Evolutionary conservation across 169 alveolate species (phyloP).

Genomic region (Plasmodium coatneyi): DNA sequence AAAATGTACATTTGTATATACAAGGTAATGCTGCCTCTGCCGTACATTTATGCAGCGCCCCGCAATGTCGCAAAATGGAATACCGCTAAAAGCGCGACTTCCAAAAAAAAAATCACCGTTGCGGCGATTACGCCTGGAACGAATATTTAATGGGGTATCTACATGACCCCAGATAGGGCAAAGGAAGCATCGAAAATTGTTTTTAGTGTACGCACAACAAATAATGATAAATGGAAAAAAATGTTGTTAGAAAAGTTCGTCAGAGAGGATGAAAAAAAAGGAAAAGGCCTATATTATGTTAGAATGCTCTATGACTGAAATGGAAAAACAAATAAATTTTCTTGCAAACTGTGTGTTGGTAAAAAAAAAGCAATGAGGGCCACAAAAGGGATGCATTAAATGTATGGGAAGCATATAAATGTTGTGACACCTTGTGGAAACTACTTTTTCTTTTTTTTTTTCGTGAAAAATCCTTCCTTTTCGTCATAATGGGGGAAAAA

Average conservation of each 20-base stretch:
- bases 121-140: neutral
- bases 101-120: neutral
- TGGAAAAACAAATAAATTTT: neutral
- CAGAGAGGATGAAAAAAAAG: neutral
- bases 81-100: neutral
- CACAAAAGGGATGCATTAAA: neutral
- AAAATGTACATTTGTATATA: neutral
- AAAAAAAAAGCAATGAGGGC: neutral
- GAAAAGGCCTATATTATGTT: neutral
- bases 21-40: neutral
- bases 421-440: neutral
- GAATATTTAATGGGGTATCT: neutral
- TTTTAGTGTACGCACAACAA: neutral
- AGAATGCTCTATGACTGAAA: neutral
- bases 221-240: slow-evolving; percentile 5
- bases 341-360: neutral
- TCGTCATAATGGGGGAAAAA: neutral
- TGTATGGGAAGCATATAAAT: neutral
- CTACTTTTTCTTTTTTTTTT: neutral
- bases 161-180: neutral
- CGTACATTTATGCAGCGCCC: neutral
- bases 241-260: neutral
- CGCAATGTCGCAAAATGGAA: neutral
- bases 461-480: neutral
- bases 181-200: neutral